phyloP scores from a whole-genome alignment of 345 rosid species.

The Cochlearia excelsa region DNA sequence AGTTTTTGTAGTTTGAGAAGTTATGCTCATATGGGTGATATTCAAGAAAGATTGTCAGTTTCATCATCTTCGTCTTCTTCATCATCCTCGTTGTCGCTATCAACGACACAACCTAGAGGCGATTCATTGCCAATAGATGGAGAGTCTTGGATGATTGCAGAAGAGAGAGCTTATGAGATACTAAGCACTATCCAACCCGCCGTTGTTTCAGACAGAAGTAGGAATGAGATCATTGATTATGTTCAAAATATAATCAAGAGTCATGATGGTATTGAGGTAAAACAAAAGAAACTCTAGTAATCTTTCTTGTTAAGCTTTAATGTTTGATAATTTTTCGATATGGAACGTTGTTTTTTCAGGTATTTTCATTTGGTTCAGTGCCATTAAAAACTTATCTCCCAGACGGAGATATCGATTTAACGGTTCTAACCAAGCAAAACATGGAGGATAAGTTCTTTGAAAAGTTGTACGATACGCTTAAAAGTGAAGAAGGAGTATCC shows the following conservation, averaged over 20 bases:
- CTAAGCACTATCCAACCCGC: slow-evolving; percentile 61
- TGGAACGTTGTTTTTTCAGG: slow-evolving; percentile 37
- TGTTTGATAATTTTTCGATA: slow-evolving; percentile 8
- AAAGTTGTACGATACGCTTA: slow-evolving; percentile 46
- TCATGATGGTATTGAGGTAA: slow-evolving; percentile 64
- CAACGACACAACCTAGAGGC: slow-evolving; percentile 33
- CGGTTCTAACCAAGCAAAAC: slow-evolving; percentile 52
- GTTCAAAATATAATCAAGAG: slow-evolving; percentile 50
- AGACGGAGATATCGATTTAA: slow-evolving; percentile 93
- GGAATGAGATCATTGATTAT: slow-evolving; percentile 60
- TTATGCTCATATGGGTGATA: slow-evolving; percentile 53
- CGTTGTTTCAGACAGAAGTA: slow-evolving; percentile 57
- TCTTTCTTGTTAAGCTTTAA: not conserved
- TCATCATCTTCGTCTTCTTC: slow-evolving; percentile 44
- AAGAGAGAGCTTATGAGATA: slow-evolving; percentile 72
- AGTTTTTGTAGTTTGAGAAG: slow-evolving; percentile 25
- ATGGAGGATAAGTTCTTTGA: slow-evolving; percentile 56
- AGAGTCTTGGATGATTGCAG: slow-evolving; percentile 71
- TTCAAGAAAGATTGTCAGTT: slow-evolving; percentile 45
- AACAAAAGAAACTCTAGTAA: slow-evolving; percentile 18
- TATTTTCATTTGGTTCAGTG: slow-evolving; percentile 73
- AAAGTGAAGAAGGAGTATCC: slow-evolving; percentile 47
- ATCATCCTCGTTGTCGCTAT: slow-evolving; percentile 40
- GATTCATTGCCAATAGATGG: slow-evolving; percentile 44
- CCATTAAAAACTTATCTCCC: slow-evolving; percentile 86